These are phyloP conservation scores for Scheffersomyces illinoinensis DNA, from an alignment of 1,139 yeast genomes.

Conservation along the genomic window DNA sequence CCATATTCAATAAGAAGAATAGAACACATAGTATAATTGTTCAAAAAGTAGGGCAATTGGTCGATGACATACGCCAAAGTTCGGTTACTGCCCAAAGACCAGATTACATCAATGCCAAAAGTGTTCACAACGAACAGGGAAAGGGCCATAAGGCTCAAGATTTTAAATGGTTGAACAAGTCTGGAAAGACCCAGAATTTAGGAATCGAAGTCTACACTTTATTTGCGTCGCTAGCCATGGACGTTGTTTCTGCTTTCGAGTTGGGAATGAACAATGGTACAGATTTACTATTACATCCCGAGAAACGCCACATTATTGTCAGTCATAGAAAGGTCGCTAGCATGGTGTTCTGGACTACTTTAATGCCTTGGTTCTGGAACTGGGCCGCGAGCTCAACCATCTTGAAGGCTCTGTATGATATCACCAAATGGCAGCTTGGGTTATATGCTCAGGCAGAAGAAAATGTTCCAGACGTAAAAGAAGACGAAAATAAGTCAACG, in stretches of 20 bases:
- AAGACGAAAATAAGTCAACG: slow-evolving; percentile 29
- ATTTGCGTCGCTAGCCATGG: slow-evolving; percentile 74
- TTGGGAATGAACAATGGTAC: slow-evolving; percentile 54
- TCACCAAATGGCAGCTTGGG: slow-evolving; percentile 53
- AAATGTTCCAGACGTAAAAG: slow-evolving; percentile 22
- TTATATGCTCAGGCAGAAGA: slow-evolving; percentile 42
- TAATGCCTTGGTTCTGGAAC: slow-evolving; percentile 56
- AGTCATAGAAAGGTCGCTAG: slow-evolving; percentile 58
- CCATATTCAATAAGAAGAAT: slow-evolving; percentile 33
- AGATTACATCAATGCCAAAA: slow-evolving; percentile 33
- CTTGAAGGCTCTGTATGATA: slow-evolving; percentile 35
- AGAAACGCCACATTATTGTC: slow-evolving; percentile 43
- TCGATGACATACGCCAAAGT: slow-evolving; percentile 25
- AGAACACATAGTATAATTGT: slow-evolving; percentile 22
- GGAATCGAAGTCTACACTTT: slow-evolving; percentile 60
- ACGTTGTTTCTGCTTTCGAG: slow-evolving; percentile 62
- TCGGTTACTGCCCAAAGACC: slow-evolving; percentile 38
- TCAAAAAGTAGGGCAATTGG: slow-evolving; percentile 26
- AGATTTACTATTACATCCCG: slow-evolving; percentile 35
- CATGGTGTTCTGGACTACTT: slow-evolving; percentile 71
- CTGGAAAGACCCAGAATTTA: slow-evolving; percentile 20
- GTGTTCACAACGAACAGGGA: slow-evolving; percentile 35
- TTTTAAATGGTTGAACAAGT: slow-evolving; percentile 32
- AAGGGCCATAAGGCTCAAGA: slow-evolving; percentile 24
- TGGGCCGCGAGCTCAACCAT: slow-evolving; percentile 48